Conservation (phyloP, 208 protist species). For the Leishmania arabica region DNA sequence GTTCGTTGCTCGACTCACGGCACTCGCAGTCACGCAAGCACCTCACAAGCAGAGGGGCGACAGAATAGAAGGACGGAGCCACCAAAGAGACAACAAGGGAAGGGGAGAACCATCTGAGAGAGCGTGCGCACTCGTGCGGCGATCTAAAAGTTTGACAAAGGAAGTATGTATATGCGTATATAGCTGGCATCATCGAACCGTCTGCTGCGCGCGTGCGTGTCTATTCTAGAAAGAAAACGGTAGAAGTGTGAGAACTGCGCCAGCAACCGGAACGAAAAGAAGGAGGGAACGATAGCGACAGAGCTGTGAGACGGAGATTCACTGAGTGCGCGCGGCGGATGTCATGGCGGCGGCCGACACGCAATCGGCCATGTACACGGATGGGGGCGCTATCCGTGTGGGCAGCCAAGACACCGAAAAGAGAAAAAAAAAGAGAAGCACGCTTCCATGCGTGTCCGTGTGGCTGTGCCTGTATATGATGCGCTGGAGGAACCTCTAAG, state of each 20-base stretch:
- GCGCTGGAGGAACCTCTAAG: background rate
- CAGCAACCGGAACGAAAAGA: background rate
- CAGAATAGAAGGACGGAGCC: background rate
- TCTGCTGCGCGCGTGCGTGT: background rate
- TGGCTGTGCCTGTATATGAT: background rate
- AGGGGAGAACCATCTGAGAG: background rate
- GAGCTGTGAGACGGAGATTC: background rate
- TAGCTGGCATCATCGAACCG: background rate
- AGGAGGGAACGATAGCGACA: background rate
- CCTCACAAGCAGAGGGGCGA: background rate
- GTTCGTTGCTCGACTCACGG: background rate
- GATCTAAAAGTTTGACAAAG: background rate
- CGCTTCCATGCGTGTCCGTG: background rate
- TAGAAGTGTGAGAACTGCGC: background rate
- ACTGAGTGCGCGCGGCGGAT: background rate
- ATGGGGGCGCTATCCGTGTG: background rate
- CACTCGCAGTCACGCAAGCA: background rate
- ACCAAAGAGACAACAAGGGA: background rate
- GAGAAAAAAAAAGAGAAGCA: background rate
- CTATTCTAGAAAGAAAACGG: background rate
- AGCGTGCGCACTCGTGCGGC: background rate
- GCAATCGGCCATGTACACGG: background rate
- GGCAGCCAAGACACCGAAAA: background rate
- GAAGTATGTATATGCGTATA: constrained; percentile 2
- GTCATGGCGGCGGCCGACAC: background rate